Percentiles rank a stretch among this genome's conserved stretches.
phyloP scores from a whole-genome alignment of 495 filamentous ascomycete genomes.

The Podospora pseudopauciseta region DNA sequence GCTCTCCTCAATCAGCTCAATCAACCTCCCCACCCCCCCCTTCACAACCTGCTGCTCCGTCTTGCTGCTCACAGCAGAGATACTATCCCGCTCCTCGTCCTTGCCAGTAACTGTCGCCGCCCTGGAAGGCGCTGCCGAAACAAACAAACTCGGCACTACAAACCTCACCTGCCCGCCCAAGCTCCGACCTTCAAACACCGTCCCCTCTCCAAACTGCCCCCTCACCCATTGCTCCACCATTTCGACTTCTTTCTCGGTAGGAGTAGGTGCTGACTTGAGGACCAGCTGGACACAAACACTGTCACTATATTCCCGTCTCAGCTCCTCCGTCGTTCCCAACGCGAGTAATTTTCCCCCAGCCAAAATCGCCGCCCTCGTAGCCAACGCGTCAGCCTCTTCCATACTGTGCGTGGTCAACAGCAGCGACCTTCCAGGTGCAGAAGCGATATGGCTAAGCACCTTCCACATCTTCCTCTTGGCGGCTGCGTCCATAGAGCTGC shows the following conservation, averaged over 20 bases:
- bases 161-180: slow-evolving; percentile 80
- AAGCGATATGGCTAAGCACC: slow-evolving; percentile 50
- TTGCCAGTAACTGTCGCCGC: background rate
- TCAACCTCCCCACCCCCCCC: slow-evolving; percentile 26
- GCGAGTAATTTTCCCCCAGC: slow-evolving; percentile 58
- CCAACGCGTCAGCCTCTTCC: slow-evolving; percentile 72
- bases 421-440: slow-evolving; percentile 53
- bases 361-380: slow-evolving; percentile 63
- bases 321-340: slow-evolving; percentile 56
- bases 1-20: slow-evolving; percentile 53
- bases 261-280: slow-evolving; percentile 64
- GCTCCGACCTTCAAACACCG: slow-evolving; percentile 60
- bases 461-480: slow-evolving; percentile 71
- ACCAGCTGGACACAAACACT: slow-evolving; percentile 65
- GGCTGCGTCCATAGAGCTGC: slow-evolving; percentile 64
- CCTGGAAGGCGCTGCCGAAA: background rate
- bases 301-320: slow-evolving; percentile 57
- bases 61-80: background rate
- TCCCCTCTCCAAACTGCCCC: slow-evolving; percentile 48
- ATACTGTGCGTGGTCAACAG: slow-evolving; percentile 69
- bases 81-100: slow-evolving; percentile 50
- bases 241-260: slow-evolving; percentile 58
- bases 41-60: background rate
- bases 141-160: slow-evolving; percentile 52
- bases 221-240: slow-evolving; percentile 58